Conservation (phyloP, 805 yeast species). For the Dipodascus geniculatus region DNA sequence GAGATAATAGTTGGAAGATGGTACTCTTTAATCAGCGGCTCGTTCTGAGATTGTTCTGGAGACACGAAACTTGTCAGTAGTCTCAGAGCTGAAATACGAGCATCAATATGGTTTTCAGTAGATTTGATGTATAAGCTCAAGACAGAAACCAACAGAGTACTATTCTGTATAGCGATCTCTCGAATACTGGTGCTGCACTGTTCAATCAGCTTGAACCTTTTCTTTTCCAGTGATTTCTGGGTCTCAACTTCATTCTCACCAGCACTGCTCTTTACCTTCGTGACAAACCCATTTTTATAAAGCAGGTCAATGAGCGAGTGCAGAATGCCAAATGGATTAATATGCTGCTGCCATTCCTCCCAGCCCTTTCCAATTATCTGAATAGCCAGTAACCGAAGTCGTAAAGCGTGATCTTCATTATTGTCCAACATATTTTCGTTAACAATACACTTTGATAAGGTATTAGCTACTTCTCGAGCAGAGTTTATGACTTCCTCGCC, state of each 20-base stretch:
- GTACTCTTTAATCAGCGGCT: conserved; percentile 4
- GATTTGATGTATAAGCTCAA: conserved; percentile 11
- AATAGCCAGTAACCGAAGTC: conserved; percentile 10
- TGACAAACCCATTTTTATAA: conserved; percentile 10
- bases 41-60: neutral
- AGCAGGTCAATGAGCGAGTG: conserved; percentile 10
- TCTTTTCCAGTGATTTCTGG: neutral
- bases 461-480: neutral
- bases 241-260: neutral
- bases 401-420: conserved; percentile 7
- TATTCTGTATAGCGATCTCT: conserved; percentile 13
- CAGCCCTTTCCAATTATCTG: conserved; percentile 17
- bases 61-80: conserved; percentile 10
- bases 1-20: conserved; percentile 13
- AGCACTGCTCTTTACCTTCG: neutral
- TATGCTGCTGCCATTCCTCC: conserved; percentile 14
- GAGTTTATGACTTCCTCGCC: neutral
- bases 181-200: conserved; percentile 11
- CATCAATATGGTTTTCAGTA: conserved; percentile 3
- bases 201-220: neutral
- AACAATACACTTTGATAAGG: neutral
- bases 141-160: conserved; percentile 13
- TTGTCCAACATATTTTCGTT: neutral
- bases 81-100: conserved; percentile 13
- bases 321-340: conserved; percentile 15